These are phyloP conservation scores for Parmelia sp. DNA, from an alignment of 495 filamentous ascomycete genomes.

Conservation along the genomic window DNA sequence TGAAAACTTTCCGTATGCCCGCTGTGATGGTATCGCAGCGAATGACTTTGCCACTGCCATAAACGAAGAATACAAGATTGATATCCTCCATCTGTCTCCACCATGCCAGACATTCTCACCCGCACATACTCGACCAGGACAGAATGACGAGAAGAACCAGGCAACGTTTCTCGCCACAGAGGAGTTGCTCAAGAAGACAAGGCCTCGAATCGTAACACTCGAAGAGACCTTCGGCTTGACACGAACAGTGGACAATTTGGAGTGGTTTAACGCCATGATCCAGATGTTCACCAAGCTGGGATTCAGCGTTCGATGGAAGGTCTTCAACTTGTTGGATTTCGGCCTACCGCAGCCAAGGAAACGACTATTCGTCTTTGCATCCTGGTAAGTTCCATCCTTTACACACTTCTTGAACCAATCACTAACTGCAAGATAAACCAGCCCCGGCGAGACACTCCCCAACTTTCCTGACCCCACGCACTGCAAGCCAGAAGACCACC, in stretches of 20 bases:
- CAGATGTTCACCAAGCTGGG: constrained; percentile 55
- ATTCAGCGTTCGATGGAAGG: constrained; percentile 61
- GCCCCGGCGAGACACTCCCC: constrained; percentile 68
- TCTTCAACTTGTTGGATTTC: constrained; percentile 50
- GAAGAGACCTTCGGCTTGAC: constrained; percentile 73
- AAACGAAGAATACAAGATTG: constrained; percentile 41
- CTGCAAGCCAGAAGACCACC: constrained; percentile 27
- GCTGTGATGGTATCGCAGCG: constrained; percentile 39
- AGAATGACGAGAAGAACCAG: constrained; percentile 65
- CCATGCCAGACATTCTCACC: constrained; percentile 80
- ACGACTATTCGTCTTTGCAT: constrained; percentile 69
- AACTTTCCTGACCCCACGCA: constrained; percentile 63
- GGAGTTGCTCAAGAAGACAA: constrained; percentile 50
- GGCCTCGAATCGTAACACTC: constrained; percentile 68
- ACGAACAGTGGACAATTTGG: constrained; percentile 46
- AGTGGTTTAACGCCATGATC: constrained; percentile 54
- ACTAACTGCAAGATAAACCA: constrained; percentile 23
- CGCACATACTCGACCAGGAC: constrained; percentile 57
- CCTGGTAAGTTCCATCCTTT: constrained; percentile 49
- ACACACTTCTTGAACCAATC: not conserved
- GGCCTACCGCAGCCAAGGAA: constrained; percentile 55
- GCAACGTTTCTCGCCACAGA: constrained; percentile 60
- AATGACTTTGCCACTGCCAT: constrained; percentile 41
- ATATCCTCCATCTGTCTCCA: constrained; percentile 73
- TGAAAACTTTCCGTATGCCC: constrained; percentile 49